Evolutionary conservation across 148 eudicot genomes (phyloP), one percentile per base, ranked within the genome.

Genomic region (Chenopodium berlandieri): DNA sequence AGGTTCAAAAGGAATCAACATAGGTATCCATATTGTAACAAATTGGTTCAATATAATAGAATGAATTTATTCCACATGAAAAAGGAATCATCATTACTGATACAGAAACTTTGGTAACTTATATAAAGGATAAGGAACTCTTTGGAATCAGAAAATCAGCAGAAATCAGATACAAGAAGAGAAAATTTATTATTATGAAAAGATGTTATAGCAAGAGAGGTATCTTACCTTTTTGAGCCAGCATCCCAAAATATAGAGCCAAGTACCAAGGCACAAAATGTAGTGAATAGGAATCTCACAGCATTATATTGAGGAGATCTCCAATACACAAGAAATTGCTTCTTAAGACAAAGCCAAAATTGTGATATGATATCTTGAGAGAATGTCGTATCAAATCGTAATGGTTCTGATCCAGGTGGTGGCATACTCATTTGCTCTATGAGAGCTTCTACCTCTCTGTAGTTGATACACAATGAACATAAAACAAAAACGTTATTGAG

Each of bases 261-360:
- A 74, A 94, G 83, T 37, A 94, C 85, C 46, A 94, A 20, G 20
- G 87, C 97, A 83, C 90, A 84, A 62, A 93, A 1, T 68, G 89
- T 79, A 30, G 98, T 91, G 69, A 93, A 89, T 60, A 93, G 86
- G 71, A 94, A 78, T 83, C 97, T 88, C 84, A 94, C 94, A 64
- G 89, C 95, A 88, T 92, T 94, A 74, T 94, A 94, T 20, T 88
- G 81, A 17, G 98, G 97, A 78, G 92, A 91, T 89, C 98, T 93
- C 95, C 95, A 94, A 83, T 94, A 94, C 25, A 93, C 92, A 60
- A 89, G 83, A 84, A 78, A 70, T 83, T 94, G 98, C 87, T 94
- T 94, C 90, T 89, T 81, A 22, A 90, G 82, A 85, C 98, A 94
- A 23, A 87, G 89, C 78, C 66, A 46, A 75, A 92, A 94, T 82